These are phyloP conservation scores for Pseudomassariella vexata DNA, from an alignment of 2,329 filamentous ascomycete genomes.

Conservation along the genomic window DNA sequence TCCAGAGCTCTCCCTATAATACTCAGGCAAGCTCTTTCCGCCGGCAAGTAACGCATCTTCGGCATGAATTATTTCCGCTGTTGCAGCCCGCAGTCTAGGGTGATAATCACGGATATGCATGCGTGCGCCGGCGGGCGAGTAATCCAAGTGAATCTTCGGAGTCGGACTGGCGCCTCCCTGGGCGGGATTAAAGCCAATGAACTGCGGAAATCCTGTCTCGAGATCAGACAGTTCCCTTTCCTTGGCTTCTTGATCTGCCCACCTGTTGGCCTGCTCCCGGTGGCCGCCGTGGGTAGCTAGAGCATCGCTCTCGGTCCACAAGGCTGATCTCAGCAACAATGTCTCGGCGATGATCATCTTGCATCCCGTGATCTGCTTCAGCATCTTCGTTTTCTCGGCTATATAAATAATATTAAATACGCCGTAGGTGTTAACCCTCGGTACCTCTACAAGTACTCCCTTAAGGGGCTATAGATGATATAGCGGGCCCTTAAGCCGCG, in stretches of 20 bases:
- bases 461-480: no score
- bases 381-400: conserved; percentile 17
- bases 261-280: conserved; percentile 8
- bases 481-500: no score
- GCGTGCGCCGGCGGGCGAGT: conserved; percentile 18
- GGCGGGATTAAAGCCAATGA: conserved; percentile 16
- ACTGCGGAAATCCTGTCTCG: conserved; percentile 10
- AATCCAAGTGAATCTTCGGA: conserved; percentile 23
- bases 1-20: conserved; percentile 6
- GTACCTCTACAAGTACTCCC: no score
- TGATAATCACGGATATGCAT: conserved; percentile 20
- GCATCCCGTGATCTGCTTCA: conserved; percentile 20
- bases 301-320: conserved; percentile 17
- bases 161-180: conserved; percentile 16
- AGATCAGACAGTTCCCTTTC: conserved; percentile 1
- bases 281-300: conserved; percentile 13
- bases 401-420: no score
- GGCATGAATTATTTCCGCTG: conserved; percentile 15
- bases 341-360: conserved; percentile 18
- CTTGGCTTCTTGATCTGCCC: conserved; percentile 7
- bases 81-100: conserved; percentile 11
- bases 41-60: conserved; percentile 9
- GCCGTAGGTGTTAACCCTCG: no score
- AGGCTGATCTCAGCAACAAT: conserved; percentile 14
- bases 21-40: conserved; percentile 5